Evolutionary conservation across 768 basidiomycete genomes (phyloP).

Genomic region (Mycena rosella): DNA sequence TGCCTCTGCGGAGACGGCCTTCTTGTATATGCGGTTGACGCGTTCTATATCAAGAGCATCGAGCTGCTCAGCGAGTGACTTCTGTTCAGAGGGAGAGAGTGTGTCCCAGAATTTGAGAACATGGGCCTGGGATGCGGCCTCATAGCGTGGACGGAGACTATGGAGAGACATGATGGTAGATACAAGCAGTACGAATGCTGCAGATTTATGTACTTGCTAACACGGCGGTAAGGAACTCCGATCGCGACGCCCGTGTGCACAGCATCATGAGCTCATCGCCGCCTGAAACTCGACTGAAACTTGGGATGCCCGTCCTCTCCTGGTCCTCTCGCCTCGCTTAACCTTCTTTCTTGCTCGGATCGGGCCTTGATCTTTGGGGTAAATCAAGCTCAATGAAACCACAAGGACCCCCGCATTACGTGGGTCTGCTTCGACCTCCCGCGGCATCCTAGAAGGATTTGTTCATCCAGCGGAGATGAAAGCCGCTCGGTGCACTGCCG

Average conservation of each 20-base stretch:
- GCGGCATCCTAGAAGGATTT: constrained; percentile 12
- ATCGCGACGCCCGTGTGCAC: constrained; percentile 4
- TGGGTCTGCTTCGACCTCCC: not conserved
- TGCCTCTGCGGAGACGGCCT: constrained; percentile 78
- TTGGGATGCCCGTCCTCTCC: not conserved
- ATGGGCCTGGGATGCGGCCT: constrained; percentile 88
- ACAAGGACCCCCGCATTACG: constrained; percentile 26
- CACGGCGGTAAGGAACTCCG: not conserved
- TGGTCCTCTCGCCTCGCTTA: not conserved
- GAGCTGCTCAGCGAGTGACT: constrained; percentile 77
- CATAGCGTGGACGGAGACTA: constrained; percentile 72
- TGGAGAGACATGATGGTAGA: constrained; percentile 67
- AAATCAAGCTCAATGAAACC: constrained; percentile 14
- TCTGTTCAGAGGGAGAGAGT: constrained; percentile 74
- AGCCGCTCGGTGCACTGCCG: not conserved
- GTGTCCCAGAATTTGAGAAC: constrained; percentile 89
- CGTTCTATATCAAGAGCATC: constrained; percentile 86
- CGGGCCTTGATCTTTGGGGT: not conserved
- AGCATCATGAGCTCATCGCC: not conserved
- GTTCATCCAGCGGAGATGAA: not conserved
- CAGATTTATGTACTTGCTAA: not conserved
- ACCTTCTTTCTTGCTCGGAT: not conserved
- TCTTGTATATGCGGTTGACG: constrained; percentile 89
- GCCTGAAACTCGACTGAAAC: no score
- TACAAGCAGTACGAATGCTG: constrained; percentile 20